Percentiles rank a stretch among this genome's conserved stretches.
Evolutionary conservation across 331 rosid species (phyloP).

Genomic region (Saraca asoca): DNA sequence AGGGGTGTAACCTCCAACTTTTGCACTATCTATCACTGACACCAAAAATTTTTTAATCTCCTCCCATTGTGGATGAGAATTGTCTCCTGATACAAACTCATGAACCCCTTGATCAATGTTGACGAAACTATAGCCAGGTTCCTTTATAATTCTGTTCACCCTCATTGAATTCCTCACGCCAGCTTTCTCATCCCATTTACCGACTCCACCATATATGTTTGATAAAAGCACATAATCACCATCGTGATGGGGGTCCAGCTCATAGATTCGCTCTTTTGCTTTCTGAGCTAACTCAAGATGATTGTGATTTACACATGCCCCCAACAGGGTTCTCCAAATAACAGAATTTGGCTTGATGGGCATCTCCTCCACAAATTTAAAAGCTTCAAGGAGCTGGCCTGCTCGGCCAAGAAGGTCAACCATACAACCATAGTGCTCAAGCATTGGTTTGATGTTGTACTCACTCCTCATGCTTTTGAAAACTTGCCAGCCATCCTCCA

Average conservation of each 20-base stretch:
- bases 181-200: conserved; percentile 65
- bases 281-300: conserved; percentile 57
- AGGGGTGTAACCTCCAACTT: conserved; percentile 55
- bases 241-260: conserved; percentile 56
- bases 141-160: conserved; percentile 53
- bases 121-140: conserved; percentile 58
- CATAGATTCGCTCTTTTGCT: conserved; percentile 47
- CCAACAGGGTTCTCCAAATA: conserved; percentile 78
- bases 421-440: conserved; percentile 80
- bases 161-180: conserved; percentile 57
- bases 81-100: conserved; percentile 67
- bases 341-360: conserved; percentile 54
- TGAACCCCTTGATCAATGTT: conserved; percentile 53
- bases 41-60: conserved; percentile 47
- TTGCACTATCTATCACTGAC: conserved; percentile 42
- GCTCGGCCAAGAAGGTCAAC: conserved; percentile 75
- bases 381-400: conserved; percentile 54
- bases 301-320: conserved; percentile 68
- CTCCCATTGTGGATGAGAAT: conserved; percentile 54
- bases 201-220: conserved; percentile 65
- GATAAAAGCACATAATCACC: conserved; percentile 77
- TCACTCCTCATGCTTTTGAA: conserved; percentile 48
- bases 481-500: conserved; percentile 58
- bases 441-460: conserved; percentile 46
- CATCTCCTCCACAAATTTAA: conserved; percentile 59